Base-by-base conservation (phyloP, 2,329 filamentous ascomycete genomes). In the Rutstroemia sp. region DNA sequence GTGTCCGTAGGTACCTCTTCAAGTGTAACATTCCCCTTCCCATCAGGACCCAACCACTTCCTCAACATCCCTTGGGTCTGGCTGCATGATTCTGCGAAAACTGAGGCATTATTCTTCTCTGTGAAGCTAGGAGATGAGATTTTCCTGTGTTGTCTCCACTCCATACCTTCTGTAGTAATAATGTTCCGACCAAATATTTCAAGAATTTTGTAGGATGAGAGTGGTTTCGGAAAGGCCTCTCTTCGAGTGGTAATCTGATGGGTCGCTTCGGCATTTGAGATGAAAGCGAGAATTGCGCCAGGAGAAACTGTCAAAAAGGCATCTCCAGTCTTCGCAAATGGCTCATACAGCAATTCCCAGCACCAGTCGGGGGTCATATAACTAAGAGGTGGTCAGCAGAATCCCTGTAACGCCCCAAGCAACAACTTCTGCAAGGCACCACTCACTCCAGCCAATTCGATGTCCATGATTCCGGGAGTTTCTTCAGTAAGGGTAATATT, bases 141-240 rank as follows among this genome's bases (percentile, higher is more conserved):
- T 71, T 87, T 89, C 59, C 88, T 80, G 68, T 92, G 88, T 70
- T 81, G 77, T 34, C 83, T 83, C 88, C 87, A 92, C 27, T 79
- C 71, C 1, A 74, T 67, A 1, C 87, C 87, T 69, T 92, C 88
- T 2, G 84, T 83, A 0, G 82, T 82, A 21, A 92, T 71, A 1
- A 92, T 78, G 67, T 89, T 92, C 56, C 82, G 77, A 38, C 88
- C 88, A 67, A 86, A 92, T 21, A 87, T 73, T 48, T 83, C 77
- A 30, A 88, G 72, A 14, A 80, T 73, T 17, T 69, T 69, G 64
- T 88, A 88, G 54, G 79, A 71, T 57, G 79, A 71, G 14, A 80
- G 77, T 7, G 83, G 81, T 71, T 89, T 89, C 46, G 84, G 85
- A 65, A 92, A 92, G 58, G 84, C 80, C 63, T 87, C 86, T 45